Percentiles rank a stretch among this genome's conserved stretches.
These are phyloP conservation scores for Populus simonii DNA, from an alignment of 345 rosid species.

Conservation along the genomic window DNA sequence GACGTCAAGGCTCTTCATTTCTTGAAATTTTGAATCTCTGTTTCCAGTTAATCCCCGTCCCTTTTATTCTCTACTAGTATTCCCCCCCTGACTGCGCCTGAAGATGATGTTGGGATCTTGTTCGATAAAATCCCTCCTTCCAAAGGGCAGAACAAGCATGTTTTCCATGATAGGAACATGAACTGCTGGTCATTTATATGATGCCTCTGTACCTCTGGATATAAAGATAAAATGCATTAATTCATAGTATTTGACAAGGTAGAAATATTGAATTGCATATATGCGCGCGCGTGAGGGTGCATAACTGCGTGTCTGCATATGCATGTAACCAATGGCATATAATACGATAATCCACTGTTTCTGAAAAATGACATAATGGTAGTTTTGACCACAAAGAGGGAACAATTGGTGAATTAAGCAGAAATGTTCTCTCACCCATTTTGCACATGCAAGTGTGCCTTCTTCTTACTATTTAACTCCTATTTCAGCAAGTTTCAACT, in stretches of 20 bases:
- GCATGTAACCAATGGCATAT: neutral
- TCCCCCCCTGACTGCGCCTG: neutral
- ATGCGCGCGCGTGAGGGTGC: neutral
- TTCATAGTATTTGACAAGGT: neutral
- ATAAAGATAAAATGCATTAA: neutral
- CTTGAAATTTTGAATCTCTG: neutral
- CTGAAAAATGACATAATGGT: neutral
- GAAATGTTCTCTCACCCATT: neutral
- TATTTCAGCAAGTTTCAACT: conserved; percentile 56
- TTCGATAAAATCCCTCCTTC: neutral
- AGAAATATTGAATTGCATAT: too few species aligned
- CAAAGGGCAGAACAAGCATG: neutral
- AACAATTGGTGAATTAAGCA: neutral
- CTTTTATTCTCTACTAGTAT: neutral
- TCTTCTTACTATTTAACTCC: conserved; percentile 27
- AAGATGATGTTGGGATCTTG: neutral
- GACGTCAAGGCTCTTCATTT: too few species aligned
- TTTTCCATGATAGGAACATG: neutral
- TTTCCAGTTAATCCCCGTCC: neutral
- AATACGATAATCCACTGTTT: neutral
- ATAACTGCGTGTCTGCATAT: too few species aligned
- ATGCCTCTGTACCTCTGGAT: neutral
- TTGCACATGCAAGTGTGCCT: neutral
- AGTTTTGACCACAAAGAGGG: neutral
- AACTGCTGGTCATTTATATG: neutral